Evolutionary conservation across 2,329 filamentous ascomycete genomes (phyloP).

Genomic region (Pestalotiopsis sp.): DNA sequence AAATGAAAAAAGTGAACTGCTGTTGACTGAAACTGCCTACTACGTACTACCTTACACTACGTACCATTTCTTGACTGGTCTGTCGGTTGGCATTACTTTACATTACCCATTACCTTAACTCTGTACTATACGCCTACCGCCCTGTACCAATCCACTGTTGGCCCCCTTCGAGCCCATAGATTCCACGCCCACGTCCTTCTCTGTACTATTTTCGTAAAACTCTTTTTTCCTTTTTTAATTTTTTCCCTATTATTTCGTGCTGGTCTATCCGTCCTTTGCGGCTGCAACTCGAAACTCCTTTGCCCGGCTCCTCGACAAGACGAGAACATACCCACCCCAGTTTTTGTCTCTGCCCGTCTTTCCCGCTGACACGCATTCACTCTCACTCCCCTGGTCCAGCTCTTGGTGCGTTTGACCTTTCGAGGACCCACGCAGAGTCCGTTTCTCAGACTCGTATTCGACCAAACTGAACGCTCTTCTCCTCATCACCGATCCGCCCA

Average conservation of each 20-base stretch:
- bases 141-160: neutral
- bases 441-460: constrained; percentile 1
- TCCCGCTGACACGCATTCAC: neutral
- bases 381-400: neutral
- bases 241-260: neutral
- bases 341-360: neutral
- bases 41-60: neutral
- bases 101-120: neutral
- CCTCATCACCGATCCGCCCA: neutral
- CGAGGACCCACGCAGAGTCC: neutral
- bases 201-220: constrained; percentile 10
- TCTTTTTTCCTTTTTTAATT: neutral
- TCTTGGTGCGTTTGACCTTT: constrained; percentile 3
- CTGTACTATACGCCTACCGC: neutral
- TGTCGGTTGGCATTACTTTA: neutral
- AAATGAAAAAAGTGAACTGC: neutral
- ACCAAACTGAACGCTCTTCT: neutral
- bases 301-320: neutral
- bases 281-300: neutral
- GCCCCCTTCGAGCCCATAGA: neutral
- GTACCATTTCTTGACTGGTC: neutral
- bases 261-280: neutral
- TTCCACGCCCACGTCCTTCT: neutral
- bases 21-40: neutral
- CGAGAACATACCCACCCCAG: neutral